phyloP scores from a whole-genome alignment of 345 rosid species.

The Gynandropsis gynandra region DNA sequence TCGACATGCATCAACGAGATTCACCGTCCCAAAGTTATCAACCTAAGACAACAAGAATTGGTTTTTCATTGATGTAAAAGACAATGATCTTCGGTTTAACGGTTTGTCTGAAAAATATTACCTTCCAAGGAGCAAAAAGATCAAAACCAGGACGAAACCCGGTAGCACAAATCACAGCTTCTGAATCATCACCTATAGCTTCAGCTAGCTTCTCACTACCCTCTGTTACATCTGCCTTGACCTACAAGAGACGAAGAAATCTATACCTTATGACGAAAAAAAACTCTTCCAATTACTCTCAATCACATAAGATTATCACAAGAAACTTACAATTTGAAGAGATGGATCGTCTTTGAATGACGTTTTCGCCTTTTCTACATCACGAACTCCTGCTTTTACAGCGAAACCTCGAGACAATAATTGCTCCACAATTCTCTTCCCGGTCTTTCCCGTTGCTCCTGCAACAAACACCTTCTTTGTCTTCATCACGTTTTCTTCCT shows the following conservation, averaged over 20 bases:
- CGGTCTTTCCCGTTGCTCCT: constrained; percentile 83
- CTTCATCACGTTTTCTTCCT: constrained; percentile 7
- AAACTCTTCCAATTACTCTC: no score
- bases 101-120: constrained; percentile 16
- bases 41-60: constrained; percentile 34
- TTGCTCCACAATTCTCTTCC: constrained; percentile 78
- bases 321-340: constrained; percentile 58
- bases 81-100: no score
- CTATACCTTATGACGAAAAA: neutral
- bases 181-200: constrained; percentile 73
- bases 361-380: constrained; percentile 60
- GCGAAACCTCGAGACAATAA: constrained; percentile 70
- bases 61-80: neutral
- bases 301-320: neutral
- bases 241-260: constrained; percentile 35
- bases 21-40: constrained; percentile 77
- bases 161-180: constrained; percentile 80
- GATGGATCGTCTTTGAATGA: constrained; percentile 47
- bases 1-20: constrained; percentile 82
- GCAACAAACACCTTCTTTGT: constrained; percentile 75
- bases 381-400: constrained; percentile 85
- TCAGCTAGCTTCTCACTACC: constrained; percentile 74
- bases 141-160: constrained; percentile 81
- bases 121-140: constrained; percentile 86
- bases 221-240: constrained; percentile 80